Percentiles rank a stretch among this genome's conserved stretches.
These are phyloP conservation scores for Silene noctiflora DNA, from an alignment of 179 eudicot species.

Conservation along the genomic window DNA sequence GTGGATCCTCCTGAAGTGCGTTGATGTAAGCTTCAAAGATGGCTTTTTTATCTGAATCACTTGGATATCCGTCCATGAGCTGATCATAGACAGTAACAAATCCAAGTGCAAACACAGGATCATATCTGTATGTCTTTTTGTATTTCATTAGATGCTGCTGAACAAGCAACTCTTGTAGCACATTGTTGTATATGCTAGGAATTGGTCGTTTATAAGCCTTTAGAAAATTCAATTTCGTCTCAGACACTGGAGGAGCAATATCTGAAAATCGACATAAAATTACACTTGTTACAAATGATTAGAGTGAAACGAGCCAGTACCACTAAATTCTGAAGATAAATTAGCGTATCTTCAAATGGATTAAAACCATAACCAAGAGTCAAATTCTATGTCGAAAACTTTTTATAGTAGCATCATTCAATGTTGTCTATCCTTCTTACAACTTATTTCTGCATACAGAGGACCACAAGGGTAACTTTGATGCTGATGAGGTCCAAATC, in stretches of 20 bases:
- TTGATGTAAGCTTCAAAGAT: conserved; percentile 84
- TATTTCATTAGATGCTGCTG: conserved; percentile 90
- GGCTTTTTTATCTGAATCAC: conserved; percentile 71
- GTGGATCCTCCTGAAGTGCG: conserved; percentile 85
- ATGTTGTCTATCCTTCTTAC: no score
- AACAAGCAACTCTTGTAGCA: conserved; percentile 85
- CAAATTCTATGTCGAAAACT: no score
- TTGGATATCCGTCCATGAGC: conserved; percentile 96
- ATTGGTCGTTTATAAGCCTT: conserved; percentile 88
- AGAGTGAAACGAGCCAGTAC: neutral
- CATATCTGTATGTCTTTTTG: conserved; percentile 70
- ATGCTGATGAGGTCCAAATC: no score
- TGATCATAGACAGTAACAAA: conserved; percentile 96
- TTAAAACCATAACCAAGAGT: no score
- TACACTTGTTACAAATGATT: neutral
- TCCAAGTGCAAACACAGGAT: conserved; percentile 95
- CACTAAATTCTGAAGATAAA: no score
- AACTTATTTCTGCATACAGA: no score
- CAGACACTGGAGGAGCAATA: conserved; percentile 66
- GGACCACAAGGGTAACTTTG: no score
- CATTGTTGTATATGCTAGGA: conserved; percentile 90
- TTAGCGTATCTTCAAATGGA: neutral
- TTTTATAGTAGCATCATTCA: no score
- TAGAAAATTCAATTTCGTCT: conserved; percentile 75
- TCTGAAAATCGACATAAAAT: conserved; percentile 47